Evolutionary conservation across 768 basidiomycete genomes (phyloP), one percentile per base, ranked within the genome.

Genomic region (Hygrophoropsis aurantiaca): DNA sequence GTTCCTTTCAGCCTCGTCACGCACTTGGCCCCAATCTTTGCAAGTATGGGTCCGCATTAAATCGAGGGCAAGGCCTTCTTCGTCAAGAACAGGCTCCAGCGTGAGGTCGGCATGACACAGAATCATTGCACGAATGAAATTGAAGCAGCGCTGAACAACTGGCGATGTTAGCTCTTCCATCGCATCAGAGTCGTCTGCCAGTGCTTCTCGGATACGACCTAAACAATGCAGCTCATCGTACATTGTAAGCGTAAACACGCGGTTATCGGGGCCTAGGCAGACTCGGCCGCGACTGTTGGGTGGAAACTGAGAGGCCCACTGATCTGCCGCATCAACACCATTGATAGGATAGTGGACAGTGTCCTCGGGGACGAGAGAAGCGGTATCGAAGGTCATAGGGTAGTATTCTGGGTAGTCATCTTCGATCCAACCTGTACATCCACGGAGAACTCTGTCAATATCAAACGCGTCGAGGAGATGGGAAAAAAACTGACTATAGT

Each of bases 81-180:
- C 13, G 27, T 30, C 6, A 7, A 53, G 58, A 43, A 73, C 75
- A 0, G 69, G 69, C 39, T 80, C 78, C 26, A 81, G 60, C 1
- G 77, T 78, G 21, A 72, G 59, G 53, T 79, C 77, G 10, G 76
- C 70, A 8, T 62, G 57, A 52, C 79, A 81, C 20, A 80, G 62
- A 0, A 66, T 59, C 59, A 65, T 68, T 54, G 75, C 67, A 13
- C 77, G 64, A 39, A 81, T 57, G 55, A 78, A 79, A 42, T 76
- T 75, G 44, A 74, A 58, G 54, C 78, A 80, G 52, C 78, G 79
- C 2, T 66, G 58, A n/a, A 62, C 53, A 20, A 65, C 67, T 72
- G 44, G 71, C 72, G n/a, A 64, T n/a, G n/a, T n/a, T 7, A 43
- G 49, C 18, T 63, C 58, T 20, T 55, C 44, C 5, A 53, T 55